phyloP scores from a whole-genome alignment of 2,329 filamentous ascomycete species.

The Epichloe gansuensis region DNA sequence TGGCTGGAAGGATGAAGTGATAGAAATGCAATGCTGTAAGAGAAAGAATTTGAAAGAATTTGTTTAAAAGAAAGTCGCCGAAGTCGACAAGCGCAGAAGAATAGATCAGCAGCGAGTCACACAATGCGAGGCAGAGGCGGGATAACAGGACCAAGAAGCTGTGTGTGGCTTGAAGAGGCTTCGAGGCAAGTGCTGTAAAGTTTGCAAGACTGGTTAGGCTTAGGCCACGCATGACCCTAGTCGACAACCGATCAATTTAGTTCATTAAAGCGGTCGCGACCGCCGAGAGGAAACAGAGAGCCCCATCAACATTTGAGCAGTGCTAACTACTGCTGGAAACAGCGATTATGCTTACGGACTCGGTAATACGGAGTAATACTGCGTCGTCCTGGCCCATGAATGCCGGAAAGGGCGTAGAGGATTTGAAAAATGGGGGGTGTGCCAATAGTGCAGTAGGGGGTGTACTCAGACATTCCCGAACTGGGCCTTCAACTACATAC shows the following conservation, averaged over 20 bases:
- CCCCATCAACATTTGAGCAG: too few relatives aligned
- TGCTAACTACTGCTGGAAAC: neutral
- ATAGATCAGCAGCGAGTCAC: neutral
- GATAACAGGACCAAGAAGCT: neutral
- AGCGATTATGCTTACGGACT: conserved; percentile 1
- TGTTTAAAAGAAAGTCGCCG: neutral
- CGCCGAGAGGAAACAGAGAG: neutral
- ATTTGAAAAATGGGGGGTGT: neutral
- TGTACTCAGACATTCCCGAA: too few relatives aligned
- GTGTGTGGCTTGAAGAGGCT: conserved; percentile 1
- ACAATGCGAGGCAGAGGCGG: neutral
- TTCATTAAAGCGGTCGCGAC: neutral
- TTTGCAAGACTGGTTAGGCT: neutral
- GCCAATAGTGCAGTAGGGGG: neutral
- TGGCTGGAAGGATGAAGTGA: neutral
- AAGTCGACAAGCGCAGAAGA: neutral
- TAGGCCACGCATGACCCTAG: neutral
- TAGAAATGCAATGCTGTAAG: neutral
- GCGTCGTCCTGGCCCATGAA: neutral
- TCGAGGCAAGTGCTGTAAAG: neutral
- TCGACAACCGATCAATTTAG: neutral
- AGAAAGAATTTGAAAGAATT: too few relatives aligned
- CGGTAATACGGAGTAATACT: conserved; percentile 4
- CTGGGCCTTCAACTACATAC: too few relatives aligned
- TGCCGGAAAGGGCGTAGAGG: conserved; percentile 6